A percentile compares a stretch with the other conserved stretches of the same genome.
Evolutionary conservation across 1,139 yeast genomes (phyloP).

Genomic region (Nakaseomyces glabratus): DNA sequence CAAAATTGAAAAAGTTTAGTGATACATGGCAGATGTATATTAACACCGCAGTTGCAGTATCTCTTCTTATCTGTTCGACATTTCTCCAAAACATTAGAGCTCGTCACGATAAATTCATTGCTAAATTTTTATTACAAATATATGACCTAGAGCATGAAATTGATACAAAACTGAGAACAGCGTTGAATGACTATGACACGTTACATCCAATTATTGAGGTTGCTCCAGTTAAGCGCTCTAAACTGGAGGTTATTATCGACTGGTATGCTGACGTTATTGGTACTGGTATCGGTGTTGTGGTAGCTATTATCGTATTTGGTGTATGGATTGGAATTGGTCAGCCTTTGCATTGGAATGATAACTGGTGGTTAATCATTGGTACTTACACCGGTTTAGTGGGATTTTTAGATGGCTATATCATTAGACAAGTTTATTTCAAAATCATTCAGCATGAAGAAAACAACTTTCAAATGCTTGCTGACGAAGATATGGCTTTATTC

Average conservation of each 20-base stretch:
- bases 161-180: constrained; percentile 24
- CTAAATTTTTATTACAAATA: constrained; percentile 22
- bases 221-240: constrained; percentile 19
- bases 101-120: constrained; percentile 30
- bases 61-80: constrained; percentile 29
- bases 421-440: constrained; percentile 33
- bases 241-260: constrained; percentile 27
- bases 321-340: constrained; percentile 34
- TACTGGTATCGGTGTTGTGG: constrained; percentile 33
- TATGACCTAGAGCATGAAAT: constrained; percentile 27
- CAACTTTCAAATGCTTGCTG: constrained; percentile 24
- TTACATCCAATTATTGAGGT: constrained; percentile 25
- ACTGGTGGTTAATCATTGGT: constrained; percentile 39
- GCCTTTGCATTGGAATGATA: constrained; percentile 30
- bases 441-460: constrained; percentile 28
- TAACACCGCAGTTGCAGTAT: constrained; percentile 35
- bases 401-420: constrained; percentile 35
- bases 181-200: constrained; percentile 18
- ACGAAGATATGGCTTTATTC: constrained; percentile 22
- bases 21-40: constrained; percentile 36
- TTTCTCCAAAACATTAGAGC: constrained; percentile 34
- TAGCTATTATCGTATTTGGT: constrained; percentile 30
- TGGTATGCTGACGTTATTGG: constrained; percentile 36
- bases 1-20: constrained; percentile 24
- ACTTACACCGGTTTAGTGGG: constrained; percentile 37